A percentile compares a stretch with the other conserved stretches of the same genome.
phyloP scores from a whole-genome alignment of 1,284 basidiomycete species.

The Tilletia indica region DNA sequence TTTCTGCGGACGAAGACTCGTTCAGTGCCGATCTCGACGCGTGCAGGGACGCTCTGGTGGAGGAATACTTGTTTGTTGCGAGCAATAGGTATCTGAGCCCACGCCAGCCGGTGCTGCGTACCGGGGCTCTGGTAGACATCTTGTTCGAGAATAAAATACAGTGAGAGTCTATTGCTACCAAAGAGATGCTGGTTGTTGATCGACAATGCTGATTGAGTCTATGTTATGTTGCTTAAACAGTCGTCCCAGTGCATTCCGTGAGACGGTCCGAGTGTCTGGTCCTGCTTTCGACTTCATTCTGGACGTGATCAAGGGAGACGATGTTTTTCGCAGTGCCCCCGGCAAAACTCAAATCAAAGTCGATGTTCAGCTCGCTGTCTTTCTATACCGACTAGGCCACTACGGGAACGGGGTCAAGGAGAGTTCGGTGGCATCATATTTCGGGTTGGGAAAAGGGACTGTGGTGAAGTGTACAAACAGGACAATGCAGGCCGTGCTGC shows the following conservation, averaged over 20 bases:
- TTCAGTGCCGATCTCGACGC: no score
- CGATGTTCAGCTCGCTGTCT: background rate
- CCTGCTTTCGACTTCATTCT: background rate
- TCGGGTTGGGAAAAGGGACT: background rate
- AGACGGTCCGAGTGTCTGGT: background rate
- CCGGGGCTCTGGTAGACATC: background rate
- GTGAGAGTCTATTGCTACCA: background rate
- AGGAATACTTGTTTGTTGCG: background rate
- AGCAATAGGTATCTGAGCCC: background rate
- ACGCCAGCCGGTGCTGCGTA: background rate
- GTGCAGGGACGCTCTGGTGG: background rate
- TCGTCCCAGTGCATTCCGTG: background rate
- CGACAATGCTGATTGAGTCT: background rate
- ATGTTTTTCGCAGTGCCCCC: background rate
- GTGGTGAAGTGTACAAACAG: constrained; percentile 1
- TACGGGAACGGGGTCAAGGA: constrained; percentile 1
- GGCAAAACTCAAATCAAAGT: background rate
- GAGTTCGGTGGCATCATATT: background rate
- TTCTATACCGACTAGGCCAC: constrained; percentile 1
- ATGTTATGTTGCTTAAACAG: background rate
- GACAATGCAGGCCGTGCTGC: background rate
- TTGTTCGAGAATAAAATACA: background rate
- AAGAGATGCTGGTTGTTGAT: background rate
- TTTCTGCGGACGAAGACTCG: no score
- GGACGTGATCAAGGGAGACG: background rate